Evolutionary conservation across 2,329 filamentous ascomycete genomes (phyloP), one percentile per base, ranked within the genome.

Genomic region (Coniochaeta hoffmannii): DNA sequence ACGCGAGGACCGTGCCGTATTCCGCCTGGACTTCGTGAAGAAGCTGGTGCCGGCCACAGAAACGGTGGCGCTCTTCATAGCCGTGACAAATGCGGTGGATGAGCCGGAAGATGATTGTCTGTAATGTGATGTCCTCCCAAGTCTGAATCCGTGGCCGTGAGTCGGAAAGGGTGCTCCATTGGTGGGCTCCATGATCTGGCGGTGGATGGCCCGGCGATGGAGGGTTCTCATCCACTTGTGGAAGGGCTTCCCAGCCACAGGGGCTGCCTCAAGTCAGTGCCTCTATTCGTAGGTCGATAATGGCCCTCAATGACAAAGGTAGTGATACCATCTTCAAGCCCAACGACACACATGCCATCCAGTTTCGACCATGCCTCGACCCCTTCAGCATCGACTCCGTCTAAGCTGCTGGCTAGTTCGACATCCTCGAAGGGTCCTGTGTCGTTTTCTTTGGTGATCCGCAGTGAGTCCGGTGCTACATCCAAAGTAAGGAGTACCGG

Each of bases 51-150:
- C 90, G 50, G 85, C 81, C 57, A 92, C 75, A 57, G 90, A 96
- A 58, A 90, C 78, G 57, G 87, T 92, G 53, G 89, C 88, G 59
- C 90, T 94, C 67, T 87, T 90, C 62, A 95, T 80, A 15, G 83
- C 87, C n/a, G 86, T 83, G 36, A 97, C 83, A 65, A 92, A 91
- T 1, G 82, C 87, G 57, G 89, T 84, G 0, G 91, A 95, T 7
- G 88, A 90, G 1, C 80, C 80, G 12, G 89, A 89, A 2, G 87
- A 88, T 8, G 82, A 83, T 55, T 83, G 79, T 57, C 80, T 76
- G 62, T 79, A 77, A 53, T 63, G 63, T 50, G 28, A 51, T 11
- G 41, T 14, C 41, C 41, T 19, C 26, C 41, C 41, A 28, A 46
- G 24, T 28, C 41, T 46, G 41, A 28, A 46, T 15, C 52, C 64